Percentiles rank a stretch among this genome's conserved stretches.
phyloP scores from a whole-genome alignment of 1,284 basidiomycete genomes.

The Malassezia obtusa region DNA sequence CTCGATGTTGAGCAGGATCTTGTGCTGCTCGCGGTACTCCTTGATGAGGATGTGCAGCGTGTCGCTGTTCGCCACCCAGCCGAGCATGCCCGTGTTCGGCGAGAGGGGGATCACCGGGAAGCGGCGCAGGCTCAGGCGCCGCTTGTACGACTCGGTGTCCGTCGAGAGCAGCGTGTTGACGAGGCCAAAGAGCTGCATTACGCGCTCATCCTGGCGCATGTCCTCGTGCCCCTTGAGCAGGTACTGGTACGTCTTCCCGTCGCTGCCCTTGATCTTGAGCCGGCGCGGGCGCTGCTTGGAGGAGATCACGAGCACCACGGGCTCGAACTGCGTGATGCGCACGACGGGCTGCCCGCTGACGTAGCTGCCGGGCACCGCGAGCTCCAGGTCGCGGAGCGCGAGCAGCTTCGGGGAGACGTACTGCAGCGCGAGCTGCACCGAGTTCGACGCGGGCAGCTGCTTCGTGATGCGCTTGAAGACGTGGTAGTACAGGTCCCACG shows the following conservation, averaged over 20 bases:
- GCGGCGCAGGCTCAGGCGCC: conserved; percentile 84
- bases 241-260: conserved; percentile 90
- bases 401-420: conserved; percentile 91
- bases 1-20: conserved; percentile 95
- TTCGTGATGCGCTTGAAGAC: conserved; percentile 94
- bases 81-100: conserved; percentile 86
- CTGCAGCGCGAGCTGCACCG: conserved; percentile 72
- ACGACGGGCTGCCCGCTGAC: conserved; percentile 78
- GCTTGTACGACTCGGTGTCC: conserved; percentile 90
- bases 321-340: conserved; percentile 62
- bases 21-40: conserved; percentile 53
- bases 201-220: conserved; percentile 93
- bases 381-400: conserved; percentile 76
- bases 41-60: conserved; percentile 96
- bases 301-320: conserved; percentile 62
- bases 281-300: conserved; percentile 97
- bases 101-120: conserved; percentile 91
- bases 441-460: conserved; percentile 77
- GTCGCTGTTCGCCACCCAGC: conserved; percentile 94
- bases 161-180: conserved; percentile 89
- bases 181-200: conserved; percentile 97
- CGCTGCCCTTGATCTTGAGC: conserved; percentile 76
- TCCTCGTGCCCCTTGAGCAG: conserved; percentile 96
- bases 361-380: conserved; percentile 95
- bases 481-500: conserved; percentile 99